Evolutionary conservation across 352 stramenopile species (phyloP).

Genomic region (Phytophthora pinifolia): DNA sequence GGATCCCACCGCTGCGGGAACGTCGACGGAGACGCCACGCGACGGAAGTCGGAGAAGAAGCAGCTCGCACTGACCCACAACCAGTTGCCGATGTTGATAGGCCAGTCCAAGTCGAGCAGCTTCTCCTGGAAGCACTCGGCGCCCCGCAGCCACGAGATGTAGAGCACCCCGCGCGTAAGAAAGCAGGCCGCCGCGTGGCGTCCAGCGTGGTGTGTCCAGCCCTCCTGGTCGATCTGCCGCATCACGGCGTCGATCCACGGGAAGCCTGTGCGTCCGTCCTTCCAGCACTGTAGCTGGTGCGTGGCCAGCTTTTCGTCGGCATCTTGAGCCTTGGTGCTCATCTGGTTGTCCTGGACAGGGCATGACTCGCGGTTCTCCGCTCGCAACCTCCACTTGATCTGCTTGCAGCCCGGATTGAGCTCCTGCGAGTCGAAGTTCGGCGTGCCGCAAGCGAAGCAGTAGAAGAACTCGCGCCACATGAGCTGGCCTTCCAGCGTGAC

Average conservation of each 20-base stretch:
- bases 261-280: constrained; percentile 94
- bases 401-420: constrained; percentile 87
- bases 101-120: constrained; percentile 95
- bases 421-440: constrained; percentile 90
- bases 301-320: constrained; percentile 50
- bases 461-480: constrained; percentile 96
- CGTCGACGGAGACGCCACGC: constrained; percentile 91
- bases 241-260: constrained; percentile 98
- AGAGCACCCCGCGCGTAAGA: constrained; percentile 95
- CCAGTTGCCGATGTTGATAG: constrained; percentile 98
- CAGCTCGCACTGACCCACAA: constrained; percentile 94
- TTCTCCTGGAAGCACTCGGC: constrained; percentile 90
- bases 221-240: constrained; percentile 88
- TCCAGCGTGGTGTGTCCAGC: constrained; percentile 84
- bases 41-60: constrained; percentile 97
- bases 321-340: constrained; percentile 6
- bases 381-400: constrained; percentile 67
- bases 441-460: constrained; percentile 64
- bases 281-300: constrained; percentile 84
- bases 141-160: constrained; percentile 92
- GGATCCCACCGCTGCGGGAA: constrained; percentile 95
- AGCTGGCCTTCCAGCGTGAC: constrained; percentile 93
- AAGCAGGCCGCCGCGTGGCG: constrained; percentile 96
- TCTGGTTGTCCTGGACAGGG: constrained; percentile 11
- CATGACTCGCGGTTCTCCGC: constrained; percentile 26